Evolutionary conservation across 2,329 filamentous ascomycete genomes (phyloP), one percentile per base, ranked within the genome.

Genomic region (Kalmusia sp.): DNA sequence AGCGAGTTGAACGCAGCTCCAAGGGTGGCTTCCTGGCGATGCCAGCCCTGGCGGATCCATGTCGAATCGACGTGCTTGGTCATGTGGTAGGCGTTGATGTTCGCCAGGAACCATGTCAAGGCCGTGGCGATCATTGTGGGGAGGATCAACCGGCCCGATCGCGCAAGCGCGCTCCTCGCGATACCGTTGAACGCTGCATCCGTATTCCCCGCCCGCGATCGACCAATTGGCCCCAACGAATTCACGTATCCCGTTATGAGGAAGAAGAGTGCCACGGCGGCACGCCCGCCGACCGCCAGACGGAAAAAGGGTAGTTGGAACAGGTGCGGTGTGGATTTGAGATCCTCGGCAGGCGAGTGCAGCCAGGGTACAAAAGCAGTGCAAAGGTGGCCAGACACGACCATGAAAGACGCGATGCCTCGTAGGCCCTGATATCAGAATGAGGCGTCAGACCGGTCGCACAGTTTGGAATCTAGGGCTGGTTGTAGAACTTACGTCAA

Each of bases 211-310:
- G 81, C 74, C 48, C 82, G 79, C 63, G 77, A 81, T 46, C 83
- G 79, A 49, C 80, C 78, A 54, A 87, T 79, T 14, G 85, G 83
- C 63, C 87, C 86, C 47, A 87, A 77, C 3, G 83, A 81, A 71
- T 86, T 87, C 46, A 87, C 85, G 62, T 86, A 87, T 51, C 85
- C 85, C 1, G 89, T 91, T 46, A 92, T 71, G 55, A 75, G 69
- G 66, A 75, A 73, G 63, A 75, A 75, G 39, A 75, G 62, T 9
- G 71, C 71, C 14, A 75, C 72, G 31, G 71, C 71, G 54, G 63
- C 65, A 54, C 71, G 70, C 40, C 72, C 85, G 63, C 86, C 84
- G 44, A 82, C 77, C 33, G 83, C 75, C 41, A 88, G 79, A 51
- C 85, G 82, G 52, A 87, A 73, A 62, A 84, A 82, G 12, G 85